Evolutionary conservation across 2,329 filamentous ascomycete species (phyloP), one percentile per base, ranked within the genome.

Genomic region (Colletotrichum lindemuthianum): DNA sequence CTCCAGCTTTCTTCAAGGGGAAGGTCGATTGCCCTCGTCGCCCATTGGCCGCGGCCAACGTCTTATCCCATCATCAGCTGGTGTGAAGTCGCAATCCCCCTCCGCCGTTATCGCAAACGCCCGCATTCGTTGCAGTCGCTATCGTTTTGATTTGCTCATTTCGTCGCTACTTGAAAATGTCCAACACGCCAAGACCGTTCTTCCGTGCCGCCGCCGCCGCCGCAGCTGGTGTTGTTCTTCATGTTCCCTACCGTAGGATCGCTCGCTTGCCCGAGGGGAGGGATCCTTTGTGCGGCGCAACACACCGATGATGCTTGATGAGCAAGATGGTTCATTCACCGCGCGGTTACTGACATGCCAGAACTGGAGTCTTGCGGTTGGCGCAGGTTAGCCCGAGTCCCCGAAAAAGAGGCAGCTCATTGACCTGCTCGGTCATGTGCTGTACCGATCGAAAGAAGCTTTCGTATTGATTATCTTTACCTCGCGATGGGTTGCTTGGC

Each of bases 1-100:
- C 58, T 63, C 55, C 60, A 59, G 48, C 37, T 43, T 43, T 49
- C 60, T 63, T 16, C 49, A 44, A 61, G 33, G 15, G 63, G 63
- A 50, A 65, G 63, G 63, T 65, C 45, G 13, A 52, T 51, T 56
- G 15, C 24, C 45, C 3, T 16, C 41, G 40, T 15, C 37, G 32
- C 47, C 24, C 55, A 43, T 47, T 51, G 52, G 40, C 24, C 37
- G 50, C 33, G 34, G 34, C n/a, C 39, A 32, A 12, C 13, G 16
- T 2, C 51, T 34, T 12, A 16, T 44, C 41, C 55, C 37, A 8
- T 8, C 33, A 8, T 15, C 41, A 8, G 11, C 41, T 24, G 24
- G 12, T 51, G 15, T 37, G 43, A 55, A 50, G 57, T 43, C 58
- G 57, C 32, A 40, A 64, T 56, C 15, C 43, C 34, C 37, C 43